Conservation (phyloP, 192 early-diverging fungal genomes). For the Gigaspora rosea region DNA sequence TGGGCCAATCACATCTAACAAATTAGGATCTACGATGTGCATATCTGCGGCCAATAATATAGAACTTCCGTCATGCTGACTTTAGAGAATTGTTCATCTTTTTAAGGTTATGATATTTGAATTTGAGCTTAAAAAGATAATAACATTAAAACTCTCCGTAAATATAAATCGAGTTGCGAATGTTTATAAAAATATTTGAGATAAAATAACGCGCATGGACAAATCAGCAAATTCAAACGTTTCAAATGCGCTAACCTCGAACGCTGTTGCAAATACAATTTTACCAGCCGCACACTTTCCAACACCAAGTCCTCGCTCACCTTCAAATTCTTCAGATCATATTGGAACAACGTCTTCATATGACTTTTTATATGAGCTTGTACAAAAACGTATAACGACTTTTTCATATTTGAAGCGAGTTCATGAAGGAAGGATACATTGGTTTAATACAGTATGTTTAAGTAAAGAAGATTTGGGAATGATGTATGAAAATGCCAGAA, state of each 20-base stretch:
- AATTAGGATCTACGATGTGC: no score
- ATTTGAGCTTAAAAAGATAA: no score
- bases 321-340: slow-evolving; percentile 1
- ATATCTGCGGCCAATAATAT: no score
- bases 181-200: no score
- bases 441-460: slow-evolving; percentile 51
- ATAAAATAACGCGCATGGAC: not conserved
- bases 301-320: slow-evolving; percentile 16
- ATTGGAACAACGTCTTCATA: slow-evolving; percentile 29
- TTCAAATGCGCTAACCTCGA: not conserved
- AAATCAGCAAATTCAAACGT: not conserved
- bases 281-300: slow-evolving; percentile 24
- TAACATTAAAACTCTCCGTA: no score
- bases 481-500: slow-evolving; percentile 43
- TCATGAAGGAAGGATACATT: slow-evolving; percentile 50
- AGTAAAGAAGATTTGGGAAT: slow-evolving; percentile 40
- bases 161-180: no score
- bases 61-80: no score
- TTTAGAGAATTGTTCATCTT: no score
- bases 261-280: not conserved
- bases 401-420: slow-evolving; percentile 46
- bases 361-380: slow-evolving; percentile 46
- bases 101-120: no score
- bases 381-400: slow-evolving; percentile 49
- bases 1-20: no score